phyloP scores from a whole-genome alignment of 192 early-diverging fungal genomes.

The Coemansia guatemalensis region DNA sequence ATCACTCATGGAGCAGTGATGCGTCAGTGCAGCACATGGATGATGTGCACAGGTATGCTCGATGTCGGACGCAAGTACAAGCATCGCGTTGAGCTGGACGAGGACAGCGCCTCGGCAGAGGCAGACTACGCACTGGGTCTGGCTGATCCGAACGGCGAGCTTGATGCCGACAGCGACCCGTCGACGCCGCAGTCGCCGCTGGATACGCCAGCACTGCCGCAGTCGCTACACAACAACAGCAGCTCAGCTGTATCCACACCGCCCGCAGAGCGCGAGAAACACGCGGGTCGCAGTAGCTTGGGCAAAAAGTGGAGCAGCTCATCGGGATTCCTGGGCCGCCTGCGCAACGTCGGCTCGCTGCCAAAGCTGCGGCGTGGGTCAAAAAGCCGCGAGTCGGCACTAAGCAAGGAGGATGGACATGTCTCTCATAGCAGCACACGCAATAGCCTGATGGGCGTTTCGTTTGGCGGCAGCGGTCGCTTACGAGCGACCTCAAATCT shows the following conservation, averaged over 20 bases:
- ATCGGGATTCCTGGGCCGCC: slow-evolving; percentile 36
- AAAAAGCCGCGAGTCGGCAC: slow-evolving; percentile 14
- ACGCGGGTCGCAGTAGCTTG: slow-evolving; percentile 18
- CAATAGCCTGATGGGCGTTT: slow-evolving; percentile 21
- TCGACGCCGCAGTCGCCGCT: slow-evolving; percentile 20
- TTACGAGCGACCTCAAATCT: slow-evolving; percentile 28
- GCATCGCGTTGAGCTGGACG: slow-evolving; percentile 45
- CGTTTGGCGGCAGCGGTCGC: slow-evolving; percentile 14
- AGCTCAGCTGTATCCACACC: slow-evolving; percentile 9
- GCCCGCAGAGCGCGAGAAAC: slow-evolving; percentile 3
- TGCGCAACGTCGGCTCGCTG: slow-evolving; percentile 46
- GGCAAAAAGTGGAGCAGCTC: slow-evolving; percentile 28
- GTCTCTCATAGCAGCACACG: slow-evolving; percentile 18
- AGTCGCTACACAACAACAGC: slow-evolving; percentile 1
- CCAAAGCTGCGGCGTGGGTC: slow-evolving; percentile 35
- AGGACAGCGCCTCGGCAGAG: slow-evolving; percentile 10
- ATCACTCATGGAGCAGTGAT: slow-evolving; percentile 76
- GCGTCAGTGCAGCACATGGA: slow-evolving; percentile 59
- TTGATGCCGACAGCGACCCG: slow-evolving; percentile 14
- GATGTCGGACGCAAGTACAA: slow-evolving; percentile 49
- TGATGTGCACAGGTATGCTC: slow-evolving; percentile 48
- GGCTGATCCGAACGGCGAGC: slow-evolving; percentile 14
- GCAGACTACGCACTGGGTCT: slow-evolving; percentile 32
- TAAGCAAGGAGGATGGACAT: background rate
- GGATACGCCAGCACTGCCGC: slow-evolving; percentile 1